These are phyloP conservation scores for Talaromyces thailandensis DNA, from an alignment of 495 filamentous ascomycete species.

Conservation along the genomic window DNA sequence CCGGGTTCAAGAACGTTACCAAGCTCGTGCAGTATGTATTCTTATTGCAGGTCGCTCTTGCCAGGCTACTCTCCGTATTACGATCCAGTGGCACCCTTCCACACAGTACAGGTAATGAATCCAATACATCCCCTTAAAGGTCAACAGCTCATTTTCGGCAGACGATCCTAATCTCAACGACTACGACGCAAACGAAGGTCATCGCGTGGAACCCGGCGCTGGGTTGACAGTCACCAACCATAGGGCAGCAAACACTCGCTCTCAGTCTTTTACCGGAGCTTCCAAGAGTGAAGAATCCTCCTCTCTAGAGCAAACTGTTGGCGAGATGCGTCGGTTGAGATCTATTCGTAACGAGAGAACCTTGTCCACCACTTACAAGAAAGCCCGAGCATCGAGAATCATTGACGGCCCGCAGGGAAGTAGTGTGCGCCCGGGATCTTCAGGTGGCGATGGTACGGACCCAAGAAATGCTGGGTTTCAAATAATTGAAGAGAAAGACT, in stretches of 20 bases:
- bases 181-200: constrained; percentile 59
- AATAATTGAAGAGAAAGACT: constrained; percentile 81
- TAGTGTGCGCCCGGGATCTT: constrained; percentile 67
- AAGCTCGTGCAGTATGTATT: constrained; percentile 92
- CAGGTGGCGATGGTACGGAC: constrained; percentile 56
- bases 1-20: constrained; percentile 56
- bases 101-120: constrained; percentile 53
- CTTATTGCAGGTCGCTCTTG: constrained; percentile 82
- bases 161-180: constrained; percentile 66
- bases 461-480: constrained; percentile 53
- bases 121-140: background rate
- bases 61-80: constrained; percentile 79
- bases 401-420: constrained; percentile 84
- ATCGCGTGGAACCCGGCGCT: constrained; percentile 32
- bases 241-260: constrained; percentile 52
- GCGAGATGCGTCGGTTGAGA: constrained; percentile 82
- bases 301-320: constrained; percentile 91
- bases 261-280: constrained; percentile 62
- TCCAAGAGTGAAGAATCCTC: constrained; percentile 53
- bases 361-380: constrained; percentile 82
- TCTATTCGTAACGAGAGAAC: constrained; percentile 92
- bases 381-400: constrained; percentile 82
- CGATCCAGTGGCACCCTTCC: constrained; percentile 72
- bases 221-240: constrained; percentile 37
- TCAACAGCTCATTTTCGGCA: constrained; percentile 15